Evolutionary conservation across 441 rosid genomes (phyloP).

Genomic region (Aleurites moluccanus): DNA sequence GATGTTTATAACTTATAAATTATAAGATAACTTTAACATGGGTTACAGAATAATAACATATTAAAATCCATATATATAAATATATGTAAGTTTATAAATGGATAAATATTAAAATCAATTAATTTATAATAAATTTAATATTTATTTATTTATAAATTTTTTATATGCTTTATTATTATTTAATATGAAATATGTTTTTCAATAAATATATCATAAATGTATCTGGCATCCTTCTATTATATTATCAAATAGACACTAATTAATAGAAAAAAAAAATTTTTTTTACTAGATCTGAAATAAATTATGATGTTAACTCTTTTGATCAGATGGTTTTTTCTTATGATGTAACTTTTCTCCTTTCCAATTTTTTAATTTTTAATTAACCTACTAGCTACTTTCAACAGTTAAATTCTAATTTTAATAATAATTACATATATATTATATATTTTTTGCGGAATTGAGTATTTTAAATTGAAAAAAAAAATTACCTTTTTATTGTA

Average conservation of each 20-base stretch:
- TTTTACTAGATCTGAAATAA: background rate
- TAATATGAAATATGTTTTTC: no score
- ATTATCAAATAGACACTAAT: background rate
- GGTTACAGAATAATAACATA: no score
- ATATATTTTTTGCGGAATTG: background rate
- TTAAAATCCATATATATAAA: no score
- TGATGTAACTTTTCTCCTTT: constrained; percentile 14
- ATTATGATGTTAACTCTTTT: background rate
- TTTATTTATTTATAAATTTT: no score
- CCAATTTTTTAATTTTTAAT: background rate
- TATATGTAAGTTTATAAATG: no score
- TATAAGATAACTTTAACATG: no score
- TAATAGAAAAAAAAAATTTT: background rate
- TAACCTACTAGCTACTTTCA: background rate
- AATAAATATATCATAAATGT: background rate
- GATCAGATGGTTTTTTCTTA: background rate
- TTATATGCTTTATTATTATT: no score
- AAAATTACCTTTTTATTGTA: background rate
- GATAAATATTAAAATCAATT: no score
- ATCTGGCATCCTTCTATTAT: background rate
- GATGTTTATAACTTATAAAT: no score
- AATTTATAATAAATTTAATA: no score
- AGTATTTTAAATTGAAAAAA: background rate
- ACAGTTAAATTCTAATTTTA: background rate
- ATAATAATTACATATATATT: constrained; percentile 4